Base-by-base conservation (phyloP, 2,329 filamentous ascomycete species). In the Dothidotthia symphoricarpi region DNA sequence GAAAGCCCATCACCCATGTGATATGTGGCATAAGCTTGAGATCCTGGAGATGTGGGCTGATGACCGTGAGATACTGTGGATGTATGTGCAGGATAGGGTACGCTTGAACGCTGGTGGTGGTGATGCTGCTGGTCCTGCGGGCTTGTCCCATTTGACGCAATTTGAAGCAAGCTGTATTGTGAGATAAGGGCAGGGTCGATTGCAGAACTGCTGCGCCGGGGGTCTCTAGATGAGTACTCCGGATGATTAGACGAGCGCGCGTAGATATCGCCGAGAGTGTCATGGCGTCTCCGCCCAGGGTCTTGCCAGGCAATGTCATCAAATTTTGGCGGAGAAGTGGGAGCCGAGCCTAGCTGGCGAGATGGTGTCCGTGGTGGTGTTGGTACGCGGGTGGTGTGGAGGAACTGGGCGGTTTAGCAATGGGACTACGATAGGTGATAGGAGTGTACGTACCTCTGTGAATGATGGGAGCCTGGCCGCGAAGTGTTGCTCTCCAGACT, bases 351-450 rank as follows among this genome's bases (percentile, higher is more conserved):
- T 32, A 58, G 49, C 14, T 49, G 53, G 24, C 55, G 53, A 12
- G 55, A 53, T 8, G 62, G 62, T 27, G 62, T 65, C n/a, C 48
- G 49, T 14, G 62, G 62, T 12, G 62, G 62, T 17, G 62, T 63
- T 6, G 55, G 55, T 34, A 59, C 59, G n/a, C 49, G 52, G 24
- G 55, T 53, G 19, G 51, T 53, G 24, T 57, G 42, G 8, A 61
- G 40, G 16, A 64, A 52, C 61, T 64, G 25, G 9, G 1, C 1
- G 3, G 13, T 38, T 59, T 14, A 59, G 48, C 37, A 14, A 11
- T 2, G 8, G 7, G 6, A 9, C 16, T 3, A 19, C 24, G 9
- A 6, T 12, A 10, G 15, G 10, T n/a, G 13, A 11, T 17, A 16
- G 24, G 12, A 19, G 6, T 0, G 3, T 14, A 49, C 46, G 26